Evolutionary conservation across 495 filamentous ascomycete genomes (phyloP).

Genomic region (Aspergillus indologenus): DNA sequence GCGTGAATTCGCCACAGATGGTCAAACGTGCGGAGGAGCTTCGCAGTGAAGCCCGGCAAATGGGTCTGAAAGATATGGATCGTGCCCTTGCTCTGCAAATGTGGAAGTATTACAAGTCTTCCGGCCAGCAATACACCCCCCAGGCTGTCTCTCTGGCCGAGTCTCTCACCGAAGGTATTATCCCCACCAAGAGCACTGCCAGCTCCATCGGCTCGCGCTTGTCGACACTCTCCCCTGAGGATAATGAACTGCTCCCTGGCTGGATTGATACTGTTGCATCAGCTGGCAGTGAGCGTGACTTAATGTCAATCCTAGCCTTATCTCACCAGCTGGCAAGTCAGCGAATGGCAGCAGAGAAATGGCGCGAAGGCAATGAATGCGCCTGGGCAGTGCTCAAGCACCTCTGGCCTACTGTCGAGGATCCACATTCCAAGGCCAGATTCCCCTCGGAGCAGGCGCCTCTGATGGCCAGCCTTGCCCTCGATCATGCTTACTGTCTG

Average conservation of each 20-base stretch:
- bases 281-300: constrained; percentile 18
- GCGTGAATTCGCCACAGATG: constrained; percentile 37
- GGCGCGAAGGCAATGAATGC: constrained; percentile 31
- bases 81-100: constrained; percentile 34
- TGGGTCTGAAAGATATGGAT: constrained; percentile 38
- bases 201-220: constrained; percentile 19
- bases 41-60: constrained; percentile 36
- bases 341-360: constrained; percentile 36
- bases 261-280: constrained; percentile 39
- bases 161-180: constrained; percentile 30
- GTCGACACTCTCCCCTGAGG: constrained; percentile 25
- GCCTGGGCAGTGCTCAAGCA: constrained; percentile 37
- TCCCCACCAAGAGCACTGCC: constrained; percentile 18
- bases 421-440: constrained; percentile 29
- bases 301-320: constrained; percentile 31
- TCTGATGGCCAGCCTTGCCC: constrained; percentile 31
- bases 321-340: constrained; percentile 38
- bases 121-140: constrained; percentile 29
- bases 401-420: constrained; percentile 36
- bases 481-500: constrained; percentile 37
- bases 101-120: constrained; percentile 41
- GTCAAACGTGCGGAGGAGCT: constrained; percentile 36
- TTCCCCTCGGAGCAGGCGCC: constrained; percentile 35
- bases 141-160: constrained; percentile 32
- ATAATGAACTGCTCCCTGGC: constrained; percentile 36